Percentiles rank a stretch among this genome's conserved stretches.
Conservation (phyloP, 495 filamentous ascomycete genomes). For the Aspergillus egyptiacus region DNA sequence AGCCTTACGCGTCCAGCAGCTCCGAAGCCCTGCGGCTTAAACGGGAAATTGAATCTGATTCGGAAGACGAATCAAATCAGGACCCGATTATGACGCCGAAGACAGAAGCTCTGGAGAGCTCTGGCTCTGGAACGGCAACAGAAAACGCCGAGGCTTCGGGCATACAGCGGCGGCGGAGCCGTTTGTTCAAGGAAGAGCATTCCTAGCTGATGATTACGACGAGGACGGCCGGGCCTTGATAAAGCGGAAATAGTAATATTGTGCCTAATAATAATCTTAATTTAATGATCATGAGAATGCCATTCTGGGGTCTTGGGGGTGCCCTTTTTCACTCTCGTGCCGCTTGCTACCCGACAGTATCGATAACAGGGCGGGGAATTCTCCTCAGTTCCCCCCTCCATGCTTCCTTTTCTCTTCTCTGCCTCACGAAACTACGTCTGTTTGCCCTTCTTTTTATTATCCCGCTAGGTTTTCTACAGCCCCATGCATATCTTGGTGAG, state of each 20-base stretch:
- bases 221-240: no score
- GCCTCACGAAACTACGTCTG: constrained; percentile 11
- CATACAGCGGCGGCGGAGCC: constrained; percentile 34
- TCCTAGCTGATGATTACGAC: constrained; percentile 12
- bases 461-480: constrained; percentile 11
- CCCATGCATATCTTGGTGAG: constrained; percentile 44
- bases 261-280: background rate
- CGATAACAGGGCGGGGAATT: constrained; percentile 17
- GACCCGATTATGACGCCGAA: background rate
- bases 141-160: constrained; percentile 30
- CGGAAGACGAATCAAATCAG: constrained; percentile 10
- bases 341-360: constrained; percentile 14
- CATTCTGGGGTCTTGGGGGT: background rate
- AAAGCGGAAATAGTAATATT: no score
- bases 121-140: constrained; percentile 28
- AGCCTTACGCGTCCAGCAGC: background rate
- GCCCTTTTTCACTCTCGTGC: background rate
- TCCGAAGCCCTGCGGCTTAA: constrained; percentile 10
- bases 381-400: constrained; percentile 5
- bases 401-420: constrained; percentile 3
- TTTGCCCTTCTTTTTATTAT: constrained; percentile 16
- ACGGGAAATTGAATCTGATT: constrained; percentile 21
- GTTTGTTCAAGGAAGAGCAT: constrained; percentile 20
- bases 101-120: constrained; percentile 1
- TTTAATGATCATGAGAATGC: no score